Conservation (phyloP, 495 filamentous ascomycete species). For the Penicillium psychrofluorescens region DNA sequence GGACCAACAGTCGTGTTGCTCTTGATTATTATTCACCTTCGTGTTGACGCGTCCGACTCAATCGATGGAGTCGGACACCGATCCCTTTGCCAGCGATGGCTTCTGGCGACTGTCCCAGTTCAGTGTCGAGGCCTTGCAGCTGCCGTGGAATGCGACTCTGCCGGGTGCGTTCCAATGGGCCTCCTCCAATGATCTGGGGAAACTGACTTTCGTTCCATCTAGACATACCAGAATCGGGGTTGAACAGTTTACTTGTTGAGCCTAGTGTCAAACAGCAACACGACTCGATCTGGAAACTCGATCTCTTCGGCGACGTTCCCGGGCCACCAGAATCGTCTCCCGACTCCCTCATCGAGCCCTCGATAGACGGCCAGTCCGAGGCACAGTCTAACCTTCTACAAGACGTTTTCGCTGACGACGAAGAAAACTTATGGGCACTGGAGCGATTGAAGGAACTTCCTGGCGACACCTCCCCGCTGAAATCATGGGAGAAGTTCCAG, state of each 20-base stretch:
- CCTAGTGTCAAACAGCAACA: conserved; percentile 10
- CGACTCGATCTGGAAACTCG: conserved; percentile 24
- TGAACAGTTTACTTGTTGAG: conserved; percentile 6
- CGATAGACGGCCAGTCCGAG: conserved; percentile 20
- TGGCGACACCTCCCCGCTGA: conserved; percentile 32
- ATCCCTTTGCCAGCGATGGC: conserved; percentile 68
- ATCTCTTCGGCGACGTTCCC: conserved; percentile 22
- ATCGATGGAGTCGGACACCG: conserved; percentile 37
- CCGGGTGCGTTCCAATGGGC: conserved; percentile 20
- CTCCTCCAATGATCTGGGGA: too few relatives aligned
- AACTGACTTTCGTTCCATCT: too few relatives aligned
- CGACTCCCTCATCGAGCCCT: conserved; percentile 21
- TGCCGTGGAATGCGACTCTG: conserved; percentile 28
- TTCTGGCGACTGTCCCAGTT: conserved; percentile 51
- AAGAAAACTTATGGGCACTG: conserved; percentile 51
- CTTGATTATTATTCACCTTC: conserved; percentile 4
- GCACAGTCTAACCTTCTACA: neutral
- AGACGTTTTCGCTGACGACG: conserved; percentile 11
- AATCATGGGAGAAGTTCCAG: conserved; percentile 69
- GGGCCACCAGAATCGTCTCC: conserved; percentile 8
- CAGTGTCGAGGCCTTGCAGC: conserved; percentile 29
- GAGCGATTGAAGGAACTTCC: conserved; percentile 10
- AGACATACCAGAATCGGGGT: conserved; percentile 15
- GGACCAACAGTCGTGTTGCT: conserved; percentile 8
- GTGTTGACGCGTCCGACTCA: conserved; percentile 13